Evolutionary conservation across 352 stramenopile genomes (phyloP), one percentile per base, ranked within the genome.

Genomic region (Pythium dissotocum): DNA sequence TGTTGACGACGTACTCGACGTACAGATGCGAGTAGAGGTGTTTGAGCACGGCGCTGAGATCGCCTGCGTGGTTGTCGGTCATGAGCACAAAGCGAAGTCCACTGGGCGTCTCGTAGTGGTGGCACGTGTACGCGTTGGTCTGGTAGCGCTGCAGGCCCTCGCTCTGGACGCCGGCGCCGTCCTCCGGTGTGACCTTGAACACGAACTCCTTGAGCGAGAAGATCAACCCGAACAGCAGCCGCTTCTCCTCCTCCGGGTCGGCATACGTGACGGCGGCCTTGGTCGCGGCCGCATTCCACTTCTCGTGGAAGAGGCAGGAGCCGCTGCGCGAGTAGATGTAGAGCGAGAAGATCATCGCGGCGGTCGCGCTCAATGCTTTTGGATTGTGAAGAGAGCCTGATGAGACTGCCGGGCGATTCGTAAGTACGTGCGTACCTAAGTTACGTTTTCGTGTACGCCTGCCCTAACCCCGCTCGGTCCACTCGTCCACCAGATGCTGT

Each of bases 131-230:
- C 58, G 83, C 67, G 68, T 91, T 88, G 7, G 92, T 97, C 69
- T 96, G 90, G 67, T 88, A 95, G 26, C 87, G 76, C 61, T 96
- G 85, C 63, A 97, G 75, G 0, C 83, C 79, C 35, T 93, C 80
- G 65, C 62, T 77, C 44, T 67, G 67, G 24, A 64, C 49, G 33
- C 42, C 59, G 18, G 69, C 36, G 3, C 65, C 53, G 16, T 53
- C 65, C 28, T 64, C 55, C n/a, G 85, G 87, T 49, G 85, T 79
- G 42, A 94, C 79, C 70, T 93, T 95, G 66, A 79, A 78, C 16
- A 94, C 83, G 44, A 95, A 94, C 69, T 95, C 89, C 69, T 97
- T 97, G 58, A 97, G 79, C 59, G 90, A 97, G 77, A 97, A 97
- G 51, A 97, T 80, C 66, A 98, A 82, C 0, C 92, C 91, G 58